A percentile compares a stretch with the other conserved stretches of the same genome.
Conservation (phyloP, 2,329 filamentous ascomycete genomes). For the Ceratocystis harringtonii region DNA sequence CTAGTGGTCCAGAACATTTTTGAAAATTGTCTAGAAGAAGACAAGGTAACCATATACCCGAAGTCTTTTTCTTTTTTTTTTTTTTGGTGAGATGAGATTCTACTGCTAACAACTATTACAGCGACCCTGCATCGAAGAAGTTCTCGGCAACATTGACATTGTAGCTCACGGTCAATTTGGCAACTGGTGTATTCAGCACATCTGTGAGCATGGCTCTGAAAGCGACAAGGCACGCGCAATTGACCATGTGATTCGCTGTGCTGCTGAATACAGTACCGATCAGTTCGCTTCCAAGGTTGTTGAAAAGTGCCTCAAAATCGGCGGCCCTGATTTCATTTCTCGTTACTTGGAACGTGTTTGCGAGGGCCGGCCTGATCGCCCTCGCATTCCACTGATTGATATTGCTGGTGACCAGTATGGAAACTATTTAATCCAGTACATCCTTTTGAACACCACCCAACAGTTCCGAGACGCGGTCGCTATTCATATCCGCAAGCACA, state of each 20-base stretch:
- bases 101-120: constrained; percentile 26
- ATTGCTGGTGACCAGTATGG: constrained; percentile 98
- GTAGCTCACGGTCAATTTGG: constrained; percentile 96
- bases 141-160: constrained; percentile 85
- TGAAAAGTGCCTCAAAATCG: constrained; percentile 97
- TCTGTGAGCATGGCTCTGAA: constrained; percentile 89
- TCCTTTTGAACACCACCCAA: constrained; percentile 70
- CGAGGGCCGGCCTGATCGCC: constrained; percentile 76
- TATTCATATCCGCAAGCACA: constrained; percentile 92
- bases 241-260: constrained; percentile 86
- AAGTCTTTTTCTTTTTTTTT: not conserved
- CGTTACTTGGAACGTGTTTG: constrained; percentile 90
- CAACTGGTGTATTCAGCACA: constrained; percentile 99
- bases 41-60: constrained; percentile 53
- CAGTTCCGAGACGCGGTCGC: constrained; percentile 90
- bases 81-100: not conserved
- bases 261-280: constrained; percentile 94
- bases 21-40: constrained; percentile 95
- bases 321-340: constrained; percentile 73
- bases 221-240: constrained; percentile 85
- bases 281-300: constrained; percentile 99
- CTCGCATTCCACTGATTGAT: constrained; percentile 91
- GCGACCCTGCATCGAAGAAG: constrained; percentile 95
- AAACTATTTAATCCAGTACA: constrained; percentile 96
- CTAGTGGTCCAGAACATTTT: constrained; percentile 99